Percentiles rank a stretch among this genome's conserved stretches.
Conservation (phyloP, 345 rosid species). For the Atalantia buxifolia region DNA sequence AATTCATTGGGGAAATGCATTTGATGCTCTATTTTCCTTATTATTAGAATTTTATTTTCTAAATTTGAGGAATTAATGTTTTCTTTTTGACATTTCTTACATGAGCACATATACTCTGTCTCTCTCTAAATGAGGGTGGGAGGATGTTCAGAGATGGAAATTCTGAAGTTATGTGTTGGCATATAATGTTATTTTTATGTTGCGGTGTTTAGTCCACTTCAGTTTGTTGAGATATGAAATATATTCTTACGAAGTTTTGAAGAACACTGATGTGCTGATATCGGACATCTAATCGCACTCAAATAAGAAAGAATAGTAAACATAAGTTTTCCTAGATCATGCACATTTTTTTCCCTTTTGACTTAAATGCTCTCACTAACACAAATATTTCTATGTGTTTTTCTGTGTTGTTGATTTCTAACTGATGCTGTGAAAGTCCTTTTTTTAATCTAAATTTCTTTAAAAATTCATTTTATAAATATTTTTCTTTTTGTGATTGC, state of each 20-base stretch:
- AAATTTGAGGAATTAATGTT: neutral
- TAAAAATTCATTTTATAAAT: neutral
- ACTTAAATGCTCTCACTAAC: neutral
- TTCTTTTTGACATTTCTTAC: neutral
- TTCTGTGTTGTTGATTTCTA: neutral
- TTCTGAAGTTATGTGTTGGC: neutral
- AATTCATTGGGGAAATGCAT: neutral
- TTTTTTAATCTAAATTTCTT: neutral
- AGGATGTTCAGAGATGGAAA: neutral
- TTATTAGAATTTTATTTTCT: neutral
- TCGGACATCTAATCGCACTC: neutral
- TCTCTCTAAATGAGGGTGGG: neutral
- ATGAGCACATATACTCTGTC: too few species aligned
- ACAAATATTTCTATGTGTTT: neutral
- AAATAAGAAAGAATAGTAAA: neutral
- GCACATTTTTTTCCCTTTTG: neutral
- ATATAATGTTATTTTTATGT: neutral
- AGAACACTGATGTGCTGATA: neutral
- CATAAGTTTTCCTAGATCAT: neutral
- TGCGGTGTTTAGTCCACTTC: neutral
- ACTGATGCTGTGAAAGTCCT: neutral
- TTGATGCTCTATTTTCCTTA: neutral
- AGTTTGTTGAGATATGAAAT: neutral
- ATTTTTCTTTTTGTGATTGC: conserved; percentile 20
- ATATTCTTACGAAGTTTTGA: neutral